Evolutionary conservation across 257 asterid species (phyloP).

Genomic region (Nemophila menziesii): DNA sequence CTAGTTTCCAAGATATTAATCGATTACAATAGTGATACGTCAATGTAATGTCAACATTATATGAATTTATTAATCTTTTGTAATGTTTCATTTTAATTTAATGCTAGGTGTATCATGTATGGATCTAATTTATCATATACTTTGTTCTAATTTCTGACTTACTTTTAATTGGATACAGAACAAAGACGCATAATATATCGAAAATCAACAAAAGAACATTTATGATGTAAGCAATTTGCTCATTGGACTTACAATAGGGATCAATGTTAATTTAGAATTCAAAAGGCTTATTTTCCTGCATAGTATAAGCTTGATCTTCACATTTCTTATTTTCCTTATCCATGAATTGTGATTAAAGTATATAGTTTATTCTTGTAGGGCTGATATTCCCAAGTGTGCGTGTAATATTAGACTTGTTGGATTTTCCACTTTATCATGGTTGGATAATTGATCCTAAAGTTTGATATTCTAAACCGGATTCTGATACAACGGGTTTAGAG

Average conservation of each 20-base stretch:
- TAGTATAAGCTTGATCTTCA: no score
- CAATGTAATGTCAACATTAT: conserved; percentile 43
- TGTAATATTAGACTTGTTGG: conserved; percentile 90
- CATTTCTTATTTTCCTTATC: no score
- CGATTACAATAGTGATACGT: conserved; percentile 56
- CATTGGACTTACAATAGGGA: conserved; percentile 91
- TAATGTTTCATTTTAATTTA: no score
- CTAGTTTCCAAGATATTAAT: conserved; percentile 84
- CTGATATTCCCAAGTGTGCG: conserved; percentile 84
- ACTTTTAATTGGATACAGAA: conserved; percentile 40
- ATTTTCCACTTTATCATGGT: conserved; percentile 95
- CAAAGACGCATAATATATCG: conserved; percentile 64
- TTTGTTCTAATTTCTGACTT: no score
- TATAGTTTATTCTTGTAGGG: conserved; percentile 42
- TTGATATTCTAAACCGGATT: no score
- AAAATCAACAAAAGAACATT: conserved; percentile 87
- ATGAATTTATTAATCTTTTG: no score
- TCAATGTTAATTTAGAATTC: conserved; percentile 85
- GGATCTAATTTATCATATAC: no score
- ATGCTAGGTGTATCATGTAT: no score
- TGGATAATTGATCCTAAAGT: conserved; percentile 99
- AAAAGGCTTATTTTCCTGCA: conserved; percentile 50
- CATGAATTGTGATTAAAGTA: no score
- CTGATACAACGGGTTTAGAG: no score
- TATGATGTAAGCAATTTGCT: conserved; percentile 90